phyloP scores from a whole-genome alignment of 2,329 filamentous ascomycete genomes.

The Sarocladium strictum region DNA sequence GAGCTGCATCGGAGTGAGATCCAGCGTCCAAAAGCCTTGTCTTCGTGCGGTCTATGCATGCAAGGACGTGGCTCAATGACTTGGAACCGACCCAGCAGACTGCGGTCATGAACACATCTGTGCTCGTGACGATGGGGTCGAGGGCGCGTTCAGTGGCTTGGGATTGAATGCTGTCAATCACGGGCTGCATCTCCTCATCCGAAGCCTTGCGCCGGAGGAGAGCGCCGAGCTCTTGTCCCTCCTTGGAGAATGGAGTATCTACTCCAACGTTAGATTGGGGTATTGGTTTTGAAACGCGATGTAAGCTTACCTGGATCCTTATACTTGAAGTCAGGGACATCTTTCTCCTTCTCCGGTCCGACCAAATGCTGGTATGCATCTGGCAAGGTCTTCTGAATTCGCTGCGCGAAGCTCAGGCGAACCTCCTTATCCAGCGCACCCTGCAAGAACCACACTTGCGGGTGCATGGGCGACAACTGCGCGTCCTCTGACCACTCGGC shows the following conservation, averaged over 20 bases:
- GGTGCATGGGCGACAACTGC: constrained; percentile 67
- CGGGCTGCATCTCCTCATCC: constrained; percentile 77
- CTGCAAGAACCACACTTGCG: constrained; percentile 87
- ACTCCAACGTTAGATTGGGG: neutral
- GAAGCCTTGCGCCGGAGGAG: constrained; percentile 79
- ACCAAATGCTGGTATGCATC: constrained; percentile 77
- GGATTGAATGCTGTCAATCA: constrained; percentile 77
- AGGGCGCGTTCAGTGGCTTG: constrained; percentile 64
- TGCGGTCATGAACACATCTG: constrained; percentile 87
- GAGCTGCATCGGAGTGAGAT: constrained; percentile 65
- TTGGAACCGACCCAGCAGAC: constrained; percentile 94
- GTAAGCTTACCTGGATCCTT: constrained; percentile 58
- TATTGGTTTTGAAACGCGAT: constrained; percentile 1
- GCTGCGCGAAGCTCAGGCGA: constrained; percentile 88
- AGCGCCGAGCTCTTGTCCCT: constrained; percentile 75
- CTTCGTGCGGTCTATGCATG: constrained; percentile 92
- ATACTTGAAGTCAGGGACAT: constrained; percentile 95
- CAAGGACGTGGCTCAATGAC: constrained; percentile 90
- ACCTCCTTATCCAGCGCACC: constrained; percentile 96
- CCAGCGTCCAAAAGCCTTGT: constrained; percentile 78
- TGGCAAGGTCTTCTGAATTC: constrained; percentile 89
- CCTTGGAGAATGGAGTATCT: constrained; percentile 75
- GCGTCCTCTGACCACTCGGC: constrained; percentile 92
- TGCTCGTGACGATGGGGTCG: constrained; percentile 79
- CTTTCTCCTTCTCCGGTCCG: constrained; percentile 81